Evolutionary conservation across 2,329 filamentous ascomycete species (phyloP), one percentile per base, ranked within the genome.

Genomic region (Aspergillus persii): DNA sequence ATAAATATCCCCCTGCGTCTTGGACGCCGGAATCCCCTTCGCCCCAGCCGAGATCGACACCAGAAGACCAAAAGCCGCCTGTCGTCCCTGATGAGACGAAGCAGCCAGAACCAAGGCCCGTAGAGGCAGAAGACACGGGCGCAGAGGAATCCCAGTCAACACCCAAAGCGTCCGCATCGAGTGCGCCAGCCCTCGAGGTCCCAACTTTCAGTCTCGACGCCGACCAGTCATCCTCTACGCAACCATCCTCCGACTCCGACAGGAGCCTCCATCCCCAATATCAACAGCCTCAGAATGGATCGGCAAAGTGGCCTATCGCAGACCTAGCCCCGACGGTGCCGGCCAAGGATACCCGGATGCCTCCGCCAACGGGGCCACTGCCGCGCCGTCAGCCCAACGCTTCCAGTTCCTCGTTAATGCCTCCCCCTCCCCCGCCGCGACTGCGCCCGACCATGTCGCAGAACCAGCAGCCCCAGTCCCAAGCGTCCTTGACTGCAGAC

Each of bases 1-100:
- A 77, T 64, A 71, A 69, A 27, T 71, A 77, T 58, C 74, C 75
- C 31, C 71, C 71, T 49, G 69, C 70, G 56, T 69, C 71, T 26
- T 76, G 74, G 71, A 65, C 60, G 56, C 61, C 57, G 30, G 44
- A 64, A 50, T 50, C 52, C 48, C 57, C 61, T 49, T 47, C 56
- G 15, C 26, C 61, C 46, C 59, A 57, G 46, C 57, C 64, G 62
- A 66, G 65, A 58, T 58, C 64, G 48, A 65, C 33, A 33, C 44
- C 65, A 60, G 64, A 65, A 36, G 50, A 59, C 33, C 50, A 61
- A 27, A 44, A 51, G 44, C 33, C 57, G 50, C n/a, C 58, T 50
- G 49, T 61, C 29, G 31, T 60, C n/a, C 53, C 64, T 31, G 48
- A 68, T 48, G 50, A 53, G 8, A 59, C 53, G 50, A 46, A 50